Evolutionary conservation across 139 green algal genomes (phyloP).

Genomic region (Chlamydomonas applanata): DNA sequence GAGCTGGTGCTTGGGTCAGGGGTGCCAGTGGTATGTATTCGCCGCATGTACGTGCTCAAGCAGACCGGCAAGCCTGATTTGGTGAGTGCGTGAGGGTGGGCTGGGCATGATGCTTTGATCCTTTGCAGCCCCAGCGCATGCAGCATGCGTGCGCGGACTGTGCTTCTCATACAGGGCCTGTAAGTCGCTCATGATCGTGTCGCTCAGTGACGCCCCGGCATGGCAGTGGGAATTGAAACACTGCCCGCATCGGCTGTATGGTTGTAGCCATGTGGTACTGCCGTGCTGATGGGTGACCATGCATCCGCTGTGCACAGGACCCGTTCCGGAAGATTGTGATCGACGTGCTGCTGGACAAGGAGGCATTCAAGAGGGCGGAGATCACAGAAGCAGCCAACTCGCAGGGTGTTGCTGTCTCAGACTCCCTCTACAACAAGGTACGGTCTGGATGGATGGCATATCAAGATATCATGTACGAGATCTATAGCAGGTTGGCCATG

Average conservation of each 20-base stretch:
- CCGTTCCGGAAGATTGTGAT: constrained; percentile 26
- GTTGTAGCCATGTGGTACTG: neutral
- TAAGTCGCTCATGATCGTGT: neutral
- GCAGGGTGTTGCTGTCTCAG: constrained; percentile 14
- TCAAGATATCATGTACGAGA: too few relatives aligned
- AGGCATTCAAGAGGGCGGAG: constrained; percentile 33
- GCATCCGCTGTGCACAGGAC: constrained; percentile 4
- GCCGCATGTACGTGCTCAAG: constrained; percentile 41
- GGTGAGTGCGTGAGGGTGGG: constrained; percentile 12
- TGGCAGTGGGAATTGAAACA: neutral
- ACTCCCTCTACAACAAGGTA: constrained; percentile 28
- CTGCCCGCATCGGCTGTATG: neutral
- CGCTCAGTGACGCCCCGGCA: neutral
- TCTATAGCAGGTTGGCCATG: too few relatives aligned
- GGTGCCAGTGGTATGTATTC: constrained; percentile 19
- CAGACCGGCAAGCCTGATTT: constrained; percentile 11
- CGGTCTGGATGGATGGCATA: too few relatives aligned
- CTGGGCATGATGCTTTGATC: neutral
- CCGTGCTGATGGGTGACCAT: too few relatives aligned
- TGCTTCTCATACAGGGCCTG: too few relatives aligned
- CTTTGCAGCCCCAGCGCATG: too few relatives aligned
- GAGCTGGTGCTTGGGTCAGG: constrained; percentile 18
- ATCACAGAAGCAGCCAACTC: constrained; percentile 13
- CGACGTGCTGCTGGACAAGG: constrained; percentile 42
- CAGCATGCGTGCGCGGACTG: too few relatives aligned